Evolutionary conservation across 2,329 filamentous ascomycete species (phyloP).

Genomic region (Aureobasidium sp.): DNA sequence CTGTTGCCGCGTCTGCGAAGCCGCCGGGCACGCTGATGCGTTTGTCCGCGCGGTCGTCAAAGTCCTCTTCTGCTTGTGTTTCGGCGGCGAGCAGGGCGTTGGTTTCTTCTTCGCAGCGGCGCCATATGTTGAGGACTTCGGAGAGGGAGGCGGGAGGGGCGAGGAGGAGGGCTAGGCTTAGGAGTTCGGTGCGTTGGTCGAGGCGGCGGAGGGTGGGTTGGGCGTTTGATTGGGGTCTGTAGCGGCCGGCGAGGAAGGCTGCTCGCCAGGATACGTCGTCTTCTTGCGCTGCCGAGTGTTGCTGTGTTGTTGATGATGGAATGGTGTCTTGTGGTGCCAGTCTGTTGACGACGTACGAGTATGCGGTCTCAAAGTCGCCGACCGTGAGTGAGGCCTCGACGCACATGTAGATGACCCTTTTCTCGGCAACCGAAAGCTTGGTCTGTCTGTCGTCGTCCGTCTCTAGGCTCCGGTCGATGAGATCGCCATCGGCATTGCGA

Average conservation of each 20-base stretch:
- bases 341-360: slow-evolving; percentile 71
- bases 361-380: slow-evolving; percentile 79
- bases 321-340: slow-evolving; percentile 38
- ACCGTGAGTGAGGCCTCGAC: slow-evolving; percentile 69
- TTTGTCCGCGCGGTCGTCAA: slow-evolving; percentile 60
- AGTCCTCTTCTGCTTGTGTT: slow-evolving; percentile 60
- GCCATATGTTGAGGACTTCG: slow-evolving; percentile 68
- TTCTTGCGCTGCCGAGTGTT: slow-evolving; percentile 22
- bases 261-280: slow-evolving; percentile 74
- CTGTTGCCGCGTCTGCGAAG: slow-evolving; percentile 31
- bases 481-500: slow-evolving; percentile 23
- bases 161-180: slow-evolving; percentile 67
- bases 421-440: slow-evolving; percentile 43
- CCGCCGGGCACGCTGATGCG: slow-evolving; percentile 32
- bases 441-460: background rate
- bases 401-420: slow-evolving; percentile 70
- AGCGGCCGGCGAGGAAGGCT: slow-evolving; percentile 70
- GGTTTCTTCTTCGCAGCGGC: slow-evolving; percentile 71
- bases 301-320: slow-evolving; percentile 17
- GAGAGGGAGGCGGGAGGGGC: slow-evolving; percentile 64
- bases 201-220: slow-evolving; percentile 60
- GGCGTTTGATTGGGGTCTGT: slow-evolving; percentile 43
- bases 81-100: slow-evolving; percentile 60
- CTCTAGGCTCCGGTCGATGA: slow-evolving; percentile 26
- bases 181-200: slow-evolving; percentile 73